Evolutionary conservation across 805 yeast species (phyloP).

Genomic region (Saccharomycopsis olivae): DNA sequence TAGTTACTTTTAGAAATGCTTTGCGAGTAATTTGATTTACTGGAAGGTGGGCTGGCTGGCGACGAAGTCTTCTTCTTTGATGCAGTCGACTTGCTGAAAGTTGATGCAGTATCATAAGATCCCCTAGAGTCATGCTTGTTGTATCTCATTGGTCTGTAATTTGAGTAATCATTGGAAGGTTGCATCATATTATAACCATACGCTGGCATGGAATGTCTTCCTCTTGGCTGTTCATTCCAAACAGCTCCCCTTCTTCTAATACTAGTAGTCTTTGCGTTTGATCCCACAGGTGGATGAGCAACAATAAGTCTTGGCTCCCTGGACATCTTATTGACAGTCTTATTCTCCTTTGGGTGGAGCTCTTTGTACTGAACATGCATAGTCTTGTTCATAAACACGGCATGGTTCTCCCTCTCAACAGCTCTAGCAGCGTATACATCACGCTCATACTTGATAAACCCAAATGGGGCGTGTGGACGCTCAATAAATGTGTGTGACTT

Average conservation of each 20-base stretch:
- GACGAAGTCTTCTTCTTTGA: not conserved
- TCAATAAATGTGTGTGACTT: slow-evolving; percentile 43
- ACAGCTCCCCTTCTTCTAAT: slow-evolving; percentile 1
- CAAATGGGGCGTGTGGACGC: slow-evolving; percentile 48
- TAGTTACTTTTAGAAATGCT: not conserved
- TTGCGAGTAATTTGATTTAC: not conserved
- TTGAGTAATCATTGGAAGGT: too few species aligned
- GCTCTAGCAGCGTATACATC: slow-evolving; percentile 80
- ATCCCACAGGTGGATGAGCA: slow-evolving; percentile 12
- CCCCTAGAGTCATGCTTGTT: not conserved
- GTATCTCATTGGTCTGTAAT: too few species aligned
- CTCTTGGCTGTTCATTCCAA: too few species aligned
- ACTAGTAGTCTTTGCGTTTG: not conserved
- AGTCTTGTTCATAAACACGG: slow-evolving; percentile 59
- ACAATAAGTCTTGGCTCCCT: slow-evolving; percentile 8
- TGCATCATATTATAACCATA: not conserved
- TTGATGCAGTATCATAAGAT: not conserved
- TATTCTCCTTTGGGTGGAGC: slow-evolving; percentile 30
- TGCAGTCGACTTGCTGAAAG: not conserved
- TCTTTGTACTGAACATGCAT: slow-evolving; percentile 83
- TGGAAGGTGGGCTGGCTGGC: not conserved
- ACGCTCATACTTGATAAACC: slow-evolving; percentile 55
- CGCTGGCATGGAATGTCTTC: too few species aligned
- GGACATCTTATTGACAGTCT: slow-evolving; percentile 6
- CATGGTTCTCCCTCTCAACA: slow-evolving; percentile 75